Conservation (phyloP, 768 basidiomycete species). For the Mycena belliarum region DNA sequence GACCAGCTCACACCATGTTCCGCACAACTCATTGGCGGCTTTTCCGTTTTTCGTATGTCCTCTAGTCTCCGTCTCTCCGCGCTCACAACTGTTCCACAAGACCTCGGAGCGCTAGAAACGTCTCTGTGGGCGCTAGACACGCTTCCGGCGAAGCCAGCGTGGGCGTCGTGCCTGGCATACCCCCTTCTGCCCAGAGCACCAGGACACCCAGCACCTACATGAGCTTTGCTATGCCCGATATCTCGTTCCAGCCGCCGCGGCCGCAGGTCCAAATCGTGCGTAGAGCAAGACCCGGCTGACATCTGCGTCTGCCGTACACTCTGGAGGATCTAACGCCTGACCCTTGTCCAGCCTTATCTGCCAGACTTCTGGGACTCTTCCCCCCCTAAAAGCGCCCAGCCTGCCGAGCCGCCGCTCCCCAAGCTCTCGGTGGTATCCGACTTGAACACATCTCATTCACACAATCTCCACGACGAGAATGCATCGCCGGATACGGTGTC, state of each 20-base stretch:
- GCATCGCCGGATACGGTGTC: slow-evolving; percentile 21
- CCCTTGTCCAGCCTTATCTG: slow-evolving; percentile 41
- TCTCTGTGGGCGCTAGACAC: slow-evolving; percentile 23
- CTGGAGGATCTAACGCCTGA: slow-evolving; percentile 37
- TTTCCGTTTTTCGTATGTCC: slow-evolving; percentile 12
- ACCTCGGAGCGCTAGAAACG: slow-evolving; percentile 1
- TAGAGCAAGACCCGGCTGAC: slow-evolving; percentile 15
- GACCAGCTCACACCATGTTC: background rate
- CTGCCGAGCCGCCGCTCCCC: slow-evolving; percentile 33
- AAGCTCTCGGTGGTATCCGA: slow-evolving; percentile 48
- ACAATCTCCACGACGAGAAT: slow-evolving; percentile 33
- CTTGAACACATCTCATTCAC: slow-evolving; percentile 38
- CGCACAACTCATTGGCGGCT: background rate
- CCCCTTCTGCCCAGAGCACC: slow-evolving; percentile 33
- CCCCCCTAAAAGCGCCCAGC: slow-evolving; percentile 10
- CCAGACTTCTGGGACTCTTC: slow-evolving; percentile 49
- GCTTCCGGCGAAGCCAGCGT: slow-evolving; percentile 26
- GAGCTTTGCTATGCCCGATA: slow-evolving; percentile 59
- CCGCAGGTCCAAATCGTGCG: slow-evolving; percentile 61
- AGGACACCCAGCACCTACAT: slow-evolving; percentile 35
- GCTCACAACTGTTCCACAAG: no score
- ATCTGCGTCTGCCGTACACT: slow-evolving; percentile 22
- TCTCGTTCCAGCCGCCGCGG: slow-evolving; percentile 43
- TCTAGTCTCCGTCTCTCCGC: slow-evolving; percentile 26
- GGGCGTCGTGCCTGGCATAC: slow-evolving; percentile 44